Conservation (phyloP, 2,329 filamentous ascomycete species). For the Colletotrichum abscissum region DNA sequence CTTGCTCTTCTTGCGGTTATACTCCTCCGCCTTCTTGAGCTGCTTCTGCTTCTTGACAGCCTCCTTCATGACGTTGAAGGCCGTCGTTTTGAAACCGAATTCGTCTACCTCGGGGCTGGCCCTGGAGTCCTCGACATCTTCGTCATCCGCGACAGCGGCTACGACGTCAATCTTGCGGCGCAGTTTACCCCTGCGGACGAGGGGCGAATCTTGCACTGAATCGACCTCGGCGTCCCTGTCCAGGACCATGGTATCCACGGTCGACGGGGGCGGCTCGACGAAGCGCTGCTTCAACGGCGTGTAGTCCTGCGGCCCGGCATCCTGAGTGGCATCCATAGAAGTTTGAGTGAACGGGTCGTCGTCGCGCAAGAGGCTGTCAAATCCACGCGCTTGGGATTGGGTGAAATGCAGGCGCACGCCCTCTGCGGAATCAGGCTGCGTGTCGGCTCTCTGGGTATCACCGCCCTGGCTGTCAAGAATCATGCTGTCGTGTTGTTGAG, state of each 20-base stretch:
- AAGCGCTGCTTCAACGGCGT: conserved; percentile 79
- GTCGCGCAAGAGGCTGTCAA: conserved; percentile 65
- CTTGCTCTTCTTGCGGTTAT: conserved; percentile 87
- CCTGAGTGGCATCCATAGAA: conserved; percentile 83
- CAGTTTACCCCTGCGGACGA: conserved; percentile 69
- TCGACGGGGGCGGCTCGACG: conserved; percentile 72
- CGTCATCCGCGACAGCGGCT: conserved; percentile 53
- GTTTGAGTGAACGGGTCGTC: conserved; percentile 64
- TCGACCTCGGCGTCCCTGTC: conserved; percentile 49
- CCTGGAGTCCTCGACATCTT: conserved; percentile 45
- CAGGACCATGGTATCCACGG: conserved; percentile 75
- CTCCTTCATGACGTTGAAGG: conserved; percentile 79
- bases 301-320: conserved; percentile 78
- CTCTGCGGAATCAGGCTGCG: conserved; percentile 44
- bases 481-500: conserved; percentile 64
- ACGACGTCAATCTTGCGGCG: conserved; percentile 54
- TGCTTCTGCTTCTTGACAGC: conserved; percentile 68
- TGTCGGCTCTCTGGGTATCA: conserved; percentile 51
- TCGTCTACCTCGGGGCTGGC: conserved; percentile 44
- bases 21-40: conserved; percentile 63
- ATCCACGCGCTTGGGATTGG: conserved; percentile 69
- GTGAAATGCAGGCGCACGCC: conserved; percentile 67
- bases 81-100: conserved; percentile 55
- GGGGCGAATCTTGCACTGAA: conserved; percentile 70
- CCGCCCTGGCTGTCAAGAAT: conserved; percentile 59